phyloP scores from a whole-genome alignment of 1,284 basidiomycete species.

The Microbotryum intermedium region DNA sequence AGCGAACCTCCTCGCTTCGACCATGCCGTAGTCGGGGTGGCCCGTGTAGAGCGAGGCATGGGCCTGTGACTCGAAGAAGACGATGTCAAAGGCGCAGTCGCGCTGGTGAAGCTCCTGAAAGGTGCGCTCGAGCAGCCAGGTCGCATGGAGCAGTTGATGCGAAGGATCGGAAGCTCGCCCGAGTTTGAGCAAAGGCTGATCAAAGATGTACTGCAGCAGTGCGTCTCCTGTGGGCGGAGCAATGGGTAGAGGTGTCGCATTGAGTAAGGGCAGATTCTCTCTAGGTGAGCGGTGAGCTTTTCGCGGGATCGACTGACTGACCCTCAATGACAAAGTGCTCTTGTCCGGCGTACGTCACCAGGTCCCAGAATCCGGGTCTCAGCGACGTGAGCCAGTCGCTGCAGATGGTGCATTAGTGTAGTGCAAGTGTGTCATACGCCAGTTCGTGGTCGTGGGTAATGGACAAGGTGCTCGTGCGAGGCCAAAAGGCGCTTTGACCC shows the following conservation, averaged over 20 bases:
- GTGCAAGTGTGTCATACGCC: no score
- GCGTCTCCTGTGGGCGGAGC: slow-evolving; percentile 48
- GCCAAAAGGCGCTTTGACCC: no score
- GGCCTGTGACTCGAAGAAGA: slow-evolving; percentile 50
- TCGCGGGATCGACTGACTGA: neutral
- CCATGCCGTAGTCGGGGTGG: slow-evolving; percentile 35
- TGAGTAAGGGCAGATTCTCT: neutral
- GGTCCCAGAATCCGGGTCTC: neutral
- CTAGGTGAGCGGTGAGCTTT: neutral
- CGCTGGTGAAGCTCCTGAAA: slow-evolving; percentile 48
- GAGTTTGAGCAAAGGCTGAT: slow-evolving; percentile 52
- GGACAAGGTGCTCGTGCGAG: no score
- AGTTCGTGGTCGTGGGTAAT: no score
- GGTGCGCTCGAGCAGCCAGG: slow-evolving; percentile 48
- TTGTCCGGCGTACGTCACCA: neutral
- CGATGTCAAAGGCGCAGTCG: slow-evolving; percentile 53
- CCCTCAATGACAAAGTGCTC: slow-evolving; percentile 1
- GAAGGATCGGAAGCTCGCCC: slow-evolving; percentile 45
- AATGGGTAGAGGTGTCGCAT: neutral
- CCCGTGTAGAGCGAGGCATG: slow-evolving; percentile 45
- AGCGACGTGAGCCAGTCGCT: neutral
- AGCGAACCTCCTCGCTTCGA: slow-evolving; percentile 49
- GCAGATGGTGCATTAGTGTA: neutral
- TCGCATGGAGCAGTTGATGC: slow-evolving; percentile 57
- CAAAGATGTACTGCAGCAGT: slow-evolving; percentile 51